Conservation (phyloP, 768 basidiomycete genomes). For the Suillus weaverae region DNA sequence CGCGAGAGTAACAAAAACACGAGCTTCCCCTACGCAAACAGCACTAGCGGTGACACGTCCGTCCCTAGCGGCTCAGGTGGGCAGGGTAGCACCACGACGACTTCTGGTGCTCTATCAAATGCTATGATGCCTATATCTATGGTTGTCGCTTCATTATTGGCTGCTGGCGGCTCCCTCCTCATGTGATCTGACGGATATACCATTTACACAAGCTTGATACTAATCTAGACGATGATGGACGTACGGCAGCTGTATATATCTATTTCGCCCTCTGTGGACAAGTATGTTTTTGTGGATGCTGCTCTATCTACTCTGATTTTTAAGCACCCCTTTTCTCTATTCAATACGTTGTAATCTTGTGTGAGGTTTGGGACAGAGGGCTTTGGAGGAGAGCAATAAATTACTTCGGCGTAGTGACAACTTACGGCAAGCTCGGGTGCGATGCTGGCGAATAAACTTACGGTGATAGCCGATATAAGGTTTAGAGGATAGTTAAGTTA, state of each 20-base stretch:
- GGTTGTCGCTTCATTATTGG: conserved; percentile 15
- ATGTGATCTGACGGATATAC: conserved; percentile 18
- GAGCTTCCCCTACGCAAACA: conserved; percentile 57
- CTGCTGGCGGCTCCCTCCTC: conserved; percentile 13
- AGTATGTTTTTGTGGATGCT: conserved; percentile 15
- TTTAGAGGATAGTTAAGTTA: neutral
- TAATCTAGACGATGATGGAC: conserved; percentile 25
- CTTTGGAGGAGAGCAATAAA: neutral
- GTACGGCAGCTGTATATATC: conserved; percentile 22
- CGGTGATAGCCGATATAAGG: conserved; percentile 17
- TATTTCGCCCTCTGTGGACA: conserved; percentile 13
- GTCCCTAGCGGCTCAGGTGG: conserved; percentile 15
- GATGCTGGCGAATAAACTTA: neutral
- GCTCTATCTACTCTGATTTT: neutral
- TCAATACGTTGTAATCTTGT: neutral
- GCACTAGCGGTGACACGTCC: conserved; percentile 20
- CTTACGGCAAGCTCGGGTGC: no score
- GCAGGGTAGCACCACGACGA: conserved; percentile 1
- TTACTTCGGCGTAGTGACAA: neutral
- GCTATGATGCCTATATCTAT: conserved; percentile 16
- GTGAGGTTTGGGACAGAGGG: neutral
- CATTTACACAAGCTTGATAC: conserved; percentile 14
- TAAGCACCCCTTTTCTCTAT: conserved; percentile 11
- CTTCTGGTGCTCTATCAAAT: conserved; percentile 15
- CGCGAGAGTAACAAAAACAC: conserved; percentile 77